Evolutionary conservation across 1,284 basidiomycete species (phyloP), one percentile per base, ranked within the genome.

Genomic region (Trametes hirsuta): DNA sequence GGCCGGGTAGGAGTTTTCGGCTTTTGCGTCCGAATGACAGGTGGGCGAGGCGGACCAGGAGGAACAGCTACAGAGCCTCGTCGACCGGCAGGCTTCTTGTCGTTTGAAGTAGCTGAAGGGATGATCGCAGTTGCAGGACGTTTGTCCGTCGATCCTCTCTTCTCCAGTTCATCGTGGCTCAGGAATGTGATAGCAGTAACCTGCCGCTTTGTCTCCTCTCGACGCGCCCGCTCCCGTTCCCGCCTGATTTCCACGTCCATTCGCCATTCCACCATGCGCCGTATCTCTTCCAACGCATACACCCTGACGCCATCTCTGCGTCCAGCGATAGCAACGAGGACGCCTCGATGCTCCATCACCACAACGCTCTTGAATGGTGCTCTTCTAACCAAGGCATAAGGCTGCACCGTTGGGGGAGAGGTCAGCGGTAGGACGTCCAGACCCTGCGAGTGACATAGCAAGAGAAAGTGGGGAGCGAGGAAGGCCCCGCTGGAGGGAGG

Each of bases 271-370:
- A 93, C 86, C 6, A 87, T 88, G 68, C 87, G 89, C 72, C 86
- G 88, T 21, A 93, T 83, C 68, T 93, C 91, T 62, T 93, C 91
- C 18, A 93, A 76, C 12, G 91, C 91, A 72, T 93, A 93, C 24
- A 93, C 91, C 42, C 91, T 82, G 41, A 93, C 91, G 2, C 91
- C 91, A 65, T 93, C 90, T 66, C 91, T 78, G 61, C 91, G 78
- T 14, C 91, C 91, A 12, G 91, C 91, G 63, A 93, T 92, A 15
- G 91, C 91, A 12, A 93, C 91, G 21, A 93, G 76, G 2, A 93
- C 91, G 9, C 90, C 91, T 36, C 91, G 85, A 68, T 93, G 90
- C 68, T 93, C 91, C 91, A 93, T 93, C 15, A 93, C 86, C 0
- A 93, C 88, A n/a, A 93, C 86, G 59, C 83, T 86, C 71, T 92